A percentile compares a stretch with the other conserved stretches of the same genome.
Evolutionary conservation across 148 eudicot genomes (phyloP).

Genomic region (Salicornia ramosissima): DNA sequence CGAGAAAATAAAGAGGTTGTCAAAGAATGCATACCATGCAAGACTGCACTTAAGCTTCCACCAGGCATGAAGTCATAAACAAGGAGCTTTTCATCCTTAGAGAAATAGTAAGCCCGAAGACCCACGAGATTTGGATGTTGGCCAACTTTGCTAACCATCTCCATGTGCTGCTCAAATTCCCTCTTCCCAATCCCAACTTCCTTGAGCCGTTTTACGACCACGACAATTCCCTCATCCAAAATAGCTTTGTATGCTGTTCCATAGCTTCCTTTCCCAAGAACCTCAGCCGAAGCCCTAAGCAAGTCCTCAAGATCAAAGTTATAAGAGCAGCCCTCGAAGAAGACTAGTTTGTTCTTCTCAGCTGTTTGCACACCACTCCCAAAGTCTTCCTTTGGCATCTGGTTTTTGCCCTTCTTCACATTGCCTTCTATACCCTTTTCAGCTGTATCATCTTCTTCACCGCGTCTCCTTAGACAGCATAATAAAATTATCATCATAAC

Average conservation of each 20-base stretch:
- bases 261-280: conserved; percentile 89
- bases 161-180: conserved; percentile 94
- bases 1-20: background rate
- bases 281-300: conserved; percentile 95
- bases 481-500: conserved; percentile 30
- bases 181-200: conserved; percentile 69
- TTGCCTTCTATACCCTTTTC: conserved; percentile 42
- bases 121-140: conserved; percentile 64
- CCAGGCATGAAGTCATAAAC: conserved; percentile 63
- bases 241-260: conserved; percentile 93
- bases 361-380: conserved; percentile 94
- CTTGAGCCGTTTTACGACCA: conserved; percentile 81
- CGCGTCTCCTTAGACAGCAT: conserved; percentile 56
- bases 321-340: conserved; percentile 67
- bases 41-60: conserved; percentile 68
- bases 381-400: conserved; percentile 62
- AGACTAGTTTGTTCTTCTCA: conserved; percentile 85
- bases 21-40: conserved; percentile 58
- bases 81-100: conserved; percentile 93
- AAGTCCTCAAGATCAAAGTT: conserved; percentile 92
- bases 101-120: conserved; percentile 75
- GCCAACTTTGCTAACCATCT: conserved; percentile 52
- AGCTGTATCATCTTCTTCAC: conserved; percentile 13
- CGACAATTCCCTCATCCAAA: conserved; percentile 66
- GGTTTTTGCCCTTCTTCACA: conserved; percentile 37